Evolutionary conservation across 768 basidiomycete genomes (phyloP).

Genomic region (Mrakia frigida): DNA sequence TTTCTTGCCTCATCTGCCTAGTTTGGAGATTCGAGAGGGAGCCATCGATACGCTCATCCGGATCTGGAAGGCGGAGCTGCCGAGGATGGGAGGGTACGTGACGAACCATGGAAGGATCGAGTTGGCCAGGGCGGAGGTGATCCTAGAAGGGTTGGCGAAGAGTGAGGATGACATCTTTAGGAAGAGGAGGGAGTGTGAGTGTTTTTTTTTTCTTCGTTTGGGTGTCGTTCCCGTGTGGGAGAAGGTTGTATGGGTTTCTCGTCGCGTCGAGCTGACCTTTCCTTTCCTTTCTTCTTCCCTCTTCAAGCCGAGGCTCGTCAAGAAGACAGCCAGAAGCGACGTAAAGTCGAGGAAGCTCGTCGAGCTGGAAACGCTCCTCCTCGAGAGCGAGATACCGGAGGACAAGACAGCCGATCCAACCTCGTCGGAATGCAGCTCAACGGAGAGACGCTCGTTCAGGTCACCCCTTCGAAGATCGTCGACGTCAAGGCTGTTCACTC

Average conservation of each 20-base stretch:
- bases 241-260: neutral
- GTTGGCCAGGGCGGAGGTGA: conserved; percentile 79
- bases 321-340: conserved; percentile 82
- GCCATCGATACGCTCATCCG: conserved; percentile 93
- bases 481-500: conserved; percentile 48
- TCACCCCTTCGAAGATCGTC: conserved; percentile 36
- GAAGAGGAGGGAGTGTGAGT: conserved; percentile 80
- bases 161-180: conserved; percentile 95
- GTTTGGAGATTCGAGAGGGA: conserved; percentile 97
- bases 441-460: conserved; percentile 43
- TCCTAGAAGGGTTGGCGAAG: conserved; percentile 88
- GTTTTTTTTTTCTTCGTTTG: conserved; percentile 37
- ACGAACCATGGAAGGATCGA: conserved; percentile 88
- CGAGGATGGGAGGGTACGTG: conserved; percentile 94
- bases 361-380: conserved; percentile 35
- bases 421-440: conserved; percentile 39
- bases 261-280: neutral
- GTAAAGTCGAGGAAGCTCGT: conserved; percentile 57
- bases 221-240: neutral
- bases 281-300: neutral
- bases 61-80: conserved; percentile 91
- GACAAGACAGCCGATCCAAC: conserved; percentile 9
- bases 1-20: conserved; percentile 95
- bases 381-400: neutral
- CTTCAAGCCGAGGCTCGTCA: conserved; percentile 85